phyloP scores from a whole-genome alignment of 306 rosid genomes.

The Vachellia collinsii region DNA sequence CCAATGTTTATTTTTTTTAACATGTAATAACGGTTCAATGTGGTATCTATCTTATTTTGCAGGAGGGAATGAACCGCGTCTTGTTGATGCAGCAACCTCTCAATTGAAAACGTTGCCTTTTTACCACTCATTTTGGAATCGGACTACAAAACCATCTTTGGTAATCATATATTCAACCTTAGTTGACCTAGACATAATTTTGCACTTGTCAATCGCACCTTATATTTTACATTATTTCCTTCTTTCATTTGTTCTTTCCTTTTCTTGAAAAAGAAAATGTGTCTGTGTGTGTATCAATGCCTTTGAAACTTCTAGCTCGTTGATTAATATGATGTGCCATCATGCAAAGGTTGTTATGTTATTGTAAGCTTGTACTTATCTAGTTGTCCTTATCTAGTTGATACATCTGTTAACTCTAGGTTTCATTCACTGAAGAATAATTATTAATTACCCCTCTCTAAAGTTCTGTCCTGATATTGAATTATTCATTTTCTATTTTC shows the following conservation, averaged over 20 bases:
- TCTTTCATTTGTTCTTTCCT: slow-evolving; percentile 21
- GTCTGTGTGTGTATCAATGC: background rate
- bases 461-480: slow-evolving; percentile 26
- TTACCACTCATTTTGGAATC: slow-evolving; percentile 99
- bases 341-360: background rate
- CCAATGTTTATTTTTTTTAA: background rate
- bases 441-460: slow-evolving; percentile 4
- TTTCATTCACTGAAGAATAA: slow-evolving; percentile 8
- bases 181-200: slow-evolving; percentile 11
- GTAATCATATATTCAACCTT: slow-evolving; percentile 49
- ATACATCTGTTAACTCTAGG: background rate
- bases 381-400: background rate
- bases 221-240: slow-evolving; percentile 13
- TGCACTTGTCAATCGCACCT: slow-evolving; percentile 11
- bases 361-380: slow-evolving; percentile 13
- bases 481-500: slow-evolving; percentile 2
- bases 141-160: slow-evolving; percentile 92
- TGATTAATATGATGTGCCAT: background rate
- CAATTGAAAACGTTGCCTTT: slow-evolving; percentile 92
- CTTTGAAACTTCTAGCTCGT: background rate
- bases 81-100: slow-evolving; percentile 79
- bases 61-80: slow-evolving; percentile 93
- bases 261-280: background rate
- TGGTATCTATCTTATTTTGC: slow-evolving; percentile 36
- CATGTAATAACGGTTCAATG: slow-evolving; percentile 3